Base-by-base conservation (phyloP, 1,139 yeast species). In the Scheffersomyces cryptocercus region DNA sequence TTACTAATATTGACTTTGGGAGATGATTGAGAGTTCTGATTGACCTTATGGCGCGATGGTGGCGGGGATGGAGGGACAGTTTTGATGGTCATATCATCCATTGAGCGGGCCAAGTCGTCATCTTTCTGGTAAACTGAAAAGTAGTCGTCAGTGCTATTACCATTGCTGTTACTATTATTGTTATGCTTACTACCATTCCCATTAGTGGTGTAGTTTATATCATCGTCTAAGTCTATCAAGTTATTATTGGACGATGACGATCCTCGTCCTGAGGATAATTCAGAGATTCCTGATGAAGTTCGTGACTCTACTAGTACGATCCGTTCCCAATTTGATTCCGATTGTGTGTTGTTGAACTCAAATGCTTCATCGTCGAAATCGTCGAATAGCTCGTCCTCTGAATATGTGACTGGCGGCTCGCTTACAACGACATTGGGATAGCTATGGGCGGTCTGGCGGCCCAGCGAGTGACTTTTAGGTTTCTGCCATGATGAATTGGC, bases 281-380 rank as follows among this genome's bases (percentile, higher is more conserved):
- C 43, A n/a, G 49, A 46, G 14, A 46, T 29, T 2, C 47, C 47
- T 10, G 45, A 41, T 7, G 47, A 46, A 3, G 49, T 43, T 4
- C 49, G 33, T 9, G 49, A 46, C 28, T 31, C 13, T 9, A 10
- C n/a, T n/a, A 46, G 47, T 34, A 56, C 58, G 24, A 64, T 50
- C 36, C 54, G 60, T 35, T 65, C 73, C 72, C 74, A 68, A 37
- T 62, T 20, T 20, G 26, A 20, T 20, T 20, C 26, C 7, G 26
- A 20, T 20, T 20, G 26, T 2, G 7, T 59, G 26, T 46, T 30
- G 38, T 50, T 54, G 40, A 35, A 35, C 34, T 47, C 49, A n/a
- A 41, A 41, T 4, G 58, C 54, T 39, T 68, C 71, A 43, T 76
- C 77, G 53, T 78, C 82, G 46, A 78, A 78, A 50, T 75, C 82